Evolutionary conservation across 2,329 filamentous ascomycete genomes (phyloP), one percentile per base, ranked within the genome.

Genomic region (Rhinocladiella similis): DNA sequence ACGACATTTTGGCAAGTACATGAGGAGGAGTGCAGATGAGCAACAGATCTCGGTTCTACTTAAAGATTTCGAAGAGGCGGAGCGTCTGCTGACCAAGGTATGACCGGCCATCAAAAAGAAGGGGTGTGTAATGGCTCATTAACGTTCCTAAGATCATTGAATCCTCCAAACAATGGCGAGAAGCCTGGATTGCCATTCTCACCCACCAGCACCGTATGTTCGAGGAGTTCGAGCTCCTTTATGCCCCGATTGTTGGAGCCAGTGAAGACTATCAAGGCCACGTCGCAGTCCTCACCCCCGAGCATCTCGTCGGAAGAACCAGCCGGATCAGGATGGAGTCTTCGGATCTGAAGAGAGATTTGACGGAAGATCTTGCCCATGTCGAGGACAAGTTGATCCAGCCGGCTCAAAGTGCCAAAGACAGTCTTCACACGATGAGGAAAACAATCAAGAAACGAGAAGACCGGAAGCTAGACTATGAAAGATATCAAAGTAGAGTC

Each of bases 371-470:
- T 68, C 78, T 94, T 54, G 78, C 75, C 54, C 80, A 84, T 64
- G 88, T 95, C 62, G 88, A 93, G 62, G 74, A 77, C 9, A 83
- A 84, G 63, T 81, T 94, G 61, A 82, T 92, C 51, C 79, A 79
- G 56, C 89, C 90, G 0, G 87, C 87, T 3, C 83, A 82, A 55
- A 82, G 87, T 50, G 88, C 88, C 6, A 87, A 84, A 66, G 83
- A 87, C 50, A 83, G 76, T 52, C 79, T 93, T 57, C 83, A 86
- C 62, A 85, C 88, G 1, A 79, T 94, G 69, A 86, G 88, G 67
- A 94, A 91, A 74, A 87, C 86, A 1, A 90, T 95, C 67, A 94
- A 93, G 75, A 91, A 90, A 72, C 80, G 91, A 46, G 89, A 94
- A 68, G 89, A 92, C 66, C 89, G 86, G 73, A 87, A 90, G 80